phyloP scores from a whole-genome alignment of 371 early-diverging fungal species.

The Zychaea mexicana region DNA sequence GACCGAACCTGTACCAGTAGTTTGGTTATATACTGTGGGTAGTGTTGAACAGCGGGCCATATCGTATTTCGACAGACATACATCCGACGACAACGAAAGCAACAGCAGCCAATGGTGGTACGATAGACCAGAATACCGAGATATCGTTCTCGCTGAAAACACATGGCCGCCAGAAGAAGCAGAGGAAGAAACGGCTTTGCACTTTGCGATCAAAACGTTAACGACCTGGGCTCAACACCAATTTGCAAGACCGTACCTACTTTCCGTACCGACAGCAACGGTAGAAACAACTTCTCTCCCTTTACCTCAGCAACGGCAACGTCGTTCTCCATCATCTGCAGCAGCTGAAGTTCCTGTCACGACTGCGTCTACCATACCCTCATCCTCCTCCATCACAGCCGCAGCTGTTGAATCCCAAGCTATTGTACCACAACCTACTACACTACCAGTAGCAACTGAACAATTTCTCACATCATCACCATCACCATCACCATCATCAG shows the following conservation, averaged over 20 bases:
- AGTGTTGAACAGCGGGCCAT: slow-evolving; percentile 9
- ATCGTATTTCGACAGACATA: not conserved
- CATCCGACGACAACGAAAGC: not conserved
- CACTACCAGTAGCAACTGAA: too few species aligned
- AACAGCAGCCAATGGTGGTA: slow-evolving; percentile 6
- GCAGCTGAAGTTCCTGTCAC: not conserved
- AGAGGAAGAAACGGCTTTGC: not conserved
- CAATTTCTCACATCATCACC: too few species aligned
- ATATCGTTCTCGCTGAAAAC: not conserved
- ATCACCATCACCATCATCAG: too few species aligned
- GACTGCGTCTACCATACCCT: not conserved
- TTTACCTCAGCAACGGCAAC: too few species aligned
- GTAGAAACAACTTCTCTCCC: not conserved
- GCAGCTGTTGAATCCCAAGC: not conserved
- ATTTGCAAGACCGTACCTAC: not conserved
- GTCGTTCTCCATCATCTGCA: not conserved
- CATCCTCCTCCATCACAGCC: not conserved
- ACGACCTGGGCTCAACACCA: not conserved
- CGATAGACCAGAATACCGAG: slow-evolving; percentile 2
- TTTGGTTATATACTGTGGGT: slow-evolving; percentile 11
- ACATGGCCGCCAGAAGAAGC: not conserved
- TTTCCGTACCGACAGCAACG: not conserved
- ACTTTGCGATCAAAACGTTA: not conserved
- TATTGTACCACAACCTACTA: not conserved
- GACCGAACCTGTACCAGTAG: not conserved